phyloP scores from a whole-genome alignment of 2,329 filamentous ascomycete genomes.

The Lanzia echinophila region DNA sequence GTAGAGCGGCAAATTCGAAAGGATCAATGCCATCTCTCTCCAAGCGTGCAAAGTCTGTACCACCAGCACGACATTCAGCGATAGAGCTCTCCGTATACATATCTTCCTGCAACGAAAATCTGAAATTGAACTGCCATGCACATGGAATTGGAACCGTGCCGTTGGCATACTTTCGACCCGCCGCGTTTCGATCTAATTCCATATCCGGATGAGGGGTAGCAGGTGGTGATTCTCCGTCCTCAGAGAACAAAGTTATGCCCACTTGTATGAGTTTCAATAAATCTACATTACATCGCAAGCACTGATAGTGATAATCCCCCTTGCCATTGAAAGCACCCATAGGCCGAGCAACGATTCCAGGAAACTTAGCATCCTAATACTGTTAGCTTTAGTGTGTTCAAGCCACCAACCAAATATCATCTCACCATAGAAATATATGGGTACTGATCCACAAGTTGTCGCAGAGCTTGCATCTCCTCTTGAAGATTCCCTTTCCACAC shows the following conservation, averaged over 20 bases:
- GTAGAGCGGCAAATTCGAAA: slow-evolving; percentile 76
- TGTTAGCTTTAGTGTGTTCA: slow-evolving; percentile 19
- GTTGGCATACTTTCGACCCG: slow-evolving; percentile 40
- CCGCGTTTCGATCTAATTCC: slow-evolving; percentile 37
- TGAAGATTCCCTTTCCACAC: slow-evolving; percentile 91
- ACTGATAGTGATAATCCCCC: slow-evolving; percentile 98
- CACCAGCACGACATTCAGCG: slow-evolving; percentile 79
- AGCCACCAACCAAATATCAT: slow-evolving; percentile 14
- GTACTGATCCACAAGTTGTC: slow-evolving; percentile 81
- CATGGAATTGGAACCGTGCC: slow-evolving; percentile 57
- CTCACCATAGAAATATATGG: slow-evolving; percentile 96
- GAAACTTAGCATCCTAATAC: slow-evolving; percentile 87
- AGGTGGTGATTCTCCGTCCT: slow-evolving; percentile 81
- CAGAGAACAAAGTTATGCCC: slow-evolving; percentile 86
- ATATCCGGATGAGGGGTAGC: slow-evolving; percentile 42
- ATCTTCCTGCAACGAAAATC: slow-evolving; percentile 87
- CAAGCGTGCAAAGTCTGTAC: slow-evolving; percentile 83
- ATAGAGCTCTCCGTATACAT: slow-evolving; percentile 98
- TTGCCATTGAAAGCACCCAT: slow-evolving; percentile 94
- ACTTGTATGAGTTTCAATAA: slow-evolving; percentile 97
- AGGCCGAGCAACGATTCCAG: slow-evolving; percentile 90
- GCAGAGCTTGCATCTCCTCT: slow-evolving; percentile 80
- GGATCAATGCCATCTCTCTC: slow-evolving; percentile 88
- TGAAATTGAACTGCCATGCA: slow-evolving; percentile 99
- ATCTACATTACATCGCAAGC: slow-evolving; percentile 92